Percentiles rank a stretch among this genome's conserved stretches.
These are phyloP conservation scores for Ambrosia trifida DNA, from an alignment of 129 eudicot species.

Conservation along the genomic window DNA sequence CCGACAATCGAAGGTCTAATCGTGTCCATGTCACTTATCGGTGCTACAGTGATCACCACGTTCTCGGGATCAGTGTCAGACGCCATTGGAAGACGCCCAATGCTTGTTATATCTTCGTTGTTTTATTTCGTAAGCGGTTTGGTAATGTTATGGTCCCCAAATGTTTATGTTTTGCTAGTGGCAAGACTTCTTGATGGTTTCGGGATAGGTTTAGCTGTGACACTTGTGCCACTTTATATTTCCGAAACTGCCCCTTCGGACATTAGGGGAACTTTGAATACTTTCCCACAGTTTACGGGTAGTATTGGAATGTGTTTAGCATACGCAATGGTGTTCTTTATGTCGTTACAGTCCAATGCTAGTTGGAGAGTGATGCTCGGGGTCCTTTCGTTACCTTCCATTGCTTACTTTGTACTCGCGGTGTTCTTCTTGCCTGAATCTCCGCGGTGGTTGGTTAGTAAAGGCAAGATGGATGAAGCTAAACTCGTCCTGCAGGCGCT, in stretches of 20 bases:
- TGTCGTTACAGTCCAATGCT: conserved; percentile 65
- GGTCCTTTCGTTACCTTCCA: conserved; percentile 83
- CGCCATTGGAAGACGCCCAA: conserved; percentile 78
- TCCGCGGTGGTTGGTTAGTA: conserved; percentile 96
- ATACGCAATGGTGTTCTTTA: conserved; percentile 83
- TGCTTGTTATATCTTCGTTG: conserved; percentile 79
- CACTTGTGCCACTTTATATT: conserved; percentile 88
- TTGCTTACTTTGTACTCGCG: conserved; percentile 53
- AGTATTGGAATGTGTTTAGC: conserved; percentile 86
- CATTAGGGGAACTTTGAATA: conserved; percentile 81
- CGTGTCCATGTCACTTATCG: conserved; percentile 85
- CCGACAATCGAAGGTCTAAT: conserved; percentile 78
- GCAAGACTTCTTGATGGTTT: conserved; percentile 95
- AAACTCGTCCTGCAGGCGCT: conserved; percentile 62
- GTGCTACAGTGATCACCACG: conserved; percentile 89
- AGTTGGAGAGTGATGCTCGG: conserved; percentile 98
- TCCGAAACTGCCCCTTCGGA: conserved; percentile 99
- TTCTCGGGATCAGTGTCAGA: conserved; percentile 90
- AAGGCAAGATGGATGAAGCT: conserved; percentile 88
- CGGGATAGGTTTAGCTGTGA: conserved; percentile 93
- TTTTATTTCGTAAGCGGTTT: conserved; percentile 73
- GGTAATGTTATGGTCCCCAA: conserved; percentile 96
- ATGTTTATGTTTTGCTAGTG: conserved; percentile 68
- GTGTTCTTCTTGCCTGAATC: conserved; percentile 88
- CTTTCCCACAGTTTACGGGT: conserved; percentile 93